Evolutionary conservation across 139 green algal genomes (phyloP).

Genomic region (Pleodorina starrii): DNA sequence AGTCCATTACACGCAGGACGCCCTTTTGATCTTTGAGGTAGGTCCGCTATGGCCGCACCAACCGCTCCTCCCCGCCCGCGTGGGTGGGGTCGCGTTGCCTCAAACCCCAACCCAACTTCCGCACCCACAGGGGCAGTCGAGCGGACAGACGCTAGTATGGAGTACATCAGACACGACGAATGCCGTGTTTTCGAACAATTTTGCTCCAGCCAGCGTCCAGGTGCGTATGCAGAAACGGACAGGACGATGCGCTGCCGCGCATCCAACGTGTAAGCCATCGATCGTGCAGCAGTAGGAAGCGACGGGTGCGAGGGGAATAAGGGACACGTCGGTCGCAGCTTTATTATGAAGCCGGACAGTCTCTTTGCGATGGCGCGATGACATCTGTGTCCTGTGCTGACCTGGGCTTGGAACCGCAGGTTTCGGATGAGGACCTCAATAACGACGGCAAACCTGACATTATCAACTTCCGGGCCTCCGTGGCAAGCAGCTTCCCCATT

Average conservation of each 20-base stretch:
- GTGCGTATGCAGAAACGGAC: constrained; percentile 46
- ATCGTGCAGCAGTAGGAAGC: too few relatives aligned
- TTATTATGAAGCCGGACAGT: too few relatives aligned
- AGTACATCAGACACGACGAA: constrained; percentile 55
- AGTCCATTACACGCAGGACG: constrained; percentile 56
- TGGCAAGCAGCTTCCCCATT: constrained; percentile 46
- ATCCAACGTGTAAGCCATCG: too few relatives aligned
- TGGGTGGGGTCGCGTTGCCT: too few relatives aligned
- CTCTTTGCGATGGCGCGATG: too few relatives aligned
- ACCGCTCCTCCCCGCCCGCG: too few relatives aligned
- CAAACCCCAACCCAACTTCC: too few relatives aligned
- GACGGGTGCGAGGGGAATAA: too few relatives aligned
- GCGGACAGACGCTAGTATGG: constrained; percentile 63
- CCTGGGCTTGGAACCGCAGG: constrained; percentile 39
- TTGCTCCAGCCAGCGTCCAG: constrained; percentile 59
- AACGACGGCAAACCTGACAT: constrained; percentile 68
- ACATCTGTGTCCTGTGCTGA: too few relatives aligned
- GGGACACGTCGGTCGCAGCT: too few relatives aligned
- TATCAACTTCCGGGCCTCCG: constrained; percentile 56
- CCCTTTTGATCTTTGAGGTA: constrained; percentile 59
- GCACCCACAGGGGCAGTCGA: neutral
- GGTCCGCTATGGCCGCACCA: too few relatives aligned
- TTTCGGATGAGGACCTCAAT: constrained; percentile 64
- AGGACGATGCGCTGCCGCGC: too few relatives aligned
- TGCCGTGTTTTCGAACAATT: constrained; percentile 44